A percentile compares a stretch with the other conserved stretches of the same genome.
phyloP scores from a whole-genome alignment of 2,329 filamentous ascomycete species.

The Aspergillus sp. region DNA sequence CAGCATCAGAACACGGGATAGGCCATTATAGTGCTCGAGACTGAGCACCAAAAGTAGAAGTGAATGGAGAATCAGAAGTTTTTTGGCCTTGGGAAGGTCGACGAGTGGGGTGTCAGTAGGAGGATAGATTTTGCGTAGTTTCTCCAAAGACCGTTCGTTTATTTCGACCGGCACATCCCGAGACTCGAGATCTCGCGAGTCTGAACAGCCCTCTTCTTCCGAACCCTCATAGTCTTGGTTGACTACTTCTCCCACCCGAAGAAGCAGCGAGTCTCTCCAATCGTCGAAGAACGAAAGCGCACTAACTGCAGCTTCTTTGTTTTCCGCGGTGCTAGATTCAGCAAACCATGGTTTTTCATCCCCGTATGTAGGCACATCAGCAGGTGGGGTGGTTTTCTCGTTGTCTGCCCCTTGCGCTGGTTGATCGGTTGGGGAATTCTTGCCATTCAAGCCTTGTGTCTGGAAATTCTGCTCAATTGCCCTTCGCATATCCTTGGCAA shows the following conservation, averaged over 20 bases:
- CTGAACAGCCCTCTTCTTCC: conserved; percentile 24
- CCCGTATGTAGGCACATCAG: conserved; percentile 1
- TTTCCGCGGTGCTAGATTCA: conserved; percentile 11
- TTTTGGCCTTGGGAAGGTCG: conserved; percentile 35
- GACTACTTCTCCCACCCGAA: conserved; percentile 65
- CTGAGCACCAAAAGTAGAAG: conserved; percentile 67
- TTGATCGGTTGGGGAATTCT: conserved; percentile 5
- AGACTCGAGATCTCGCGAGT: conserved; percentile 13
- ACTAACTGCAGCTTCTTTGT: conserved; percentile 55
- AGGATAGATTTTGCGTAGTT: conserved; percentile 43
- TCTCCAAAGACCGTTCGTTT: conserved; percentile 19
- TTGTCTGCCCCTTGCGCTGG: conserved; percentile 17
- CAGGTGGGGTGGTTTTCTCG: conserved; percentile 14
- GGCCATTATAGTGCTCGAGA: conserved; percentile 67
- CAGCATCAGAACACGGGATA: conserved; percentile 65
- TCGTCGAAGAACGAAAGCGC: conserved; percentile 67
- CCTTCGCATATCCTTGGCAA: conserved; percentile 36
- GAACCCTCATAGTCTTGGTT: conserved; percentile 41
- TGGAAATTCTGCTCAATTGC: conserved; percentile 34
- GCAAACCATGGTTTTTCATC: conserved; percentile 5
- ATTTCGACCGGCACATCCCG: conserved; percentile 17
- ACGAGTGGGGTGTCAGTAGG: conserved; percentile 54
- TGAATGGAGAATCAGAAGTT: conserved; percentile 63
- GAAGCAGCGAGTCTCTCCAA: conserved; percentile 67
- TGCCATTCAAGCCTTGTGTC: conserved; percentile 7